Evolutionary conservation across 495 filamentous ascomycete species (phyloP).

Genomic region (Xylaria cubensis): DNA sequence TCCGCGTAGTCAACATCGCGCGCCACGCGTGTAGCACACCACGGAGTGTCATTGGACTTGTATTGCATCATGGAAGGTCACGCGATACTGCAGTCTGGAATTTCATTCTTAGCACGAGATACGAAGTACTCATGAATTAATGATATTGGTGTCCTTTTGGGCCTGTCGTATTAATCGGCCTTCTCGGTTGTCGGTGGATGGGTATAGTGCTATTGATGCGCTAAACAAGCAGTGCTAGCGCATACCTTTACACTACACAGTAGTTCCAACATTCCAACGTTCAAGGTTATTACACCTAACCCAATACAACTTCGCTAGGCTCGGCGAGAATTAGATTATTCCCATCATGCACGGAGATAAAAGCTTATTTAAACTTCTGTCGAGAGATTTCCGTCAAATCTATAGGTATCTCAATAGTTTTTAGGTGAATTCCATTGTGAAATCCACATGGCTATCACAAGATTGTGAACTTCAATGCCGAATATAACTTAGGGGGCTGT

Average conservation of each 20-base stretch:
- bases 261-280: too few relatives aligned
- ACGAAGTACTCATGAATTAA: background rate
- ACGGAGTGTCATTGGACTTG: background rate
- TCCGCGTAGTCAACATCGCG: background rate
- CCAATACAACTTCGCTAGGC: background rate
- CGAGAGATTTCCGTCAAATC: background rate
- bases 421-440: too few relatives aligned
- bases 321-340: background rate
- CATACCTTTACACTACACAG: too few relatives aligned
- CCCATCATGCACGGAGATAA: background rate
- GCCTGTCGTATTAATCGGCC: background rate
- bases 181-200: background rate
- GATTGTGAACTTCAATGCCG: too few relatives aligned
- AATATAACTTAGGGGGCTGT: too few relatives aligned
- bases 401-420: background rate
- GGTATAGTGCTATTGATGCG: background rate
- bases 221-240: background rate
- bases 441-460: too few relatives aligned
- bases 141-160: background rate
- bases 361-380: background rate
- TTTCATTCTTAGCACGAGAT: background rate
- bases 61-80: too few relatives aligned
- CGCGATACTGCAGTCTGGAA: too few relatives aligned
- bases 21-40: background rate
- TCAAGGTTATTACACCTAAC: slow-evolving; percentile 1